These are phyloP conservation scores for Phalaenopsis aphrodite DNA, from an alignment of 106 monocot genomes.

Conservation along the genomic window DNA sequence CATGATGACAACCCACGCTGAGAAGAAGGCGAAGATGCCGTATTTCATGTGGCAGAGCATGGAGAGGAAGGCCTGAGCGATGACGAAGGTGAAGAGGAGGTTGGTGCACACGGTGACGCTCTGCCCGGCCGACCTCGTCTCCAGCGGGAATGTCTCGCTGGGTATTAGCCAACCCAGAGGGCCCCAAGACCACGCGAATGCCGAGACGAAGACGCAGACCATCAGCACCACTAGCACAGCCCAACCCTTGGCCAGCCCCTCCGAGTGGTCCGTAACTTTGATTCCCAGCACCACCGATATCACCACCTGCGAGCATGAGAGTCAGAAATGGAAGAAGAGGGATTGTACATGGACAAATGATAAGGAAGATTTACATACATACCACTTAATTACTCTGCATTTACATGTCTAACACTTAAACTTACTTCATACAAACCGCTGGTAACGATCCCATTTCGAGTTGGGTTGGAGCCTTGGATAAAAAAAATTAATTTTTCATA, in stretches of 20 bases:
- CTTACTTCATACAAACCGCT: too few relatives aligned
- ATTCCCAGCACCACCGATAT: slow-evolving; percentile 22
- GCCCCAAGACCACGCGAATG: slow-evolving; percentile 11
- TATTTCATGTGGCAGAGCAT: slow-evolving; percentile 70
- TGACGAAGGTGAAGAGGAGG: slow-evolving; percentile 76
- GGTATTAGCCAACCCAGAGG: slow-evolving; percentile 56
- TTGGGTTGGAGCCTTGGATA: too few relatives aligned
- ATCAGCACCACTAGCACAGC: slow-evolving; percentile 13
- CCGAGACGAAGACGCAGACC: slow-evolving; percentile 23
- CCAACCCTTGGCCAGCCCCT: not conserved
- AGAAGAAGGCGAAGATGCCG: slow-evolving; percentile 36
- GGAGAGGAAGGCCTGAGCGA: slow-evolving; percentile 73
- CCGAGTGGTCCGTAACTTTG: not conserved
- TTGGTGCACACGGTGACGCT: slow-evolving; percentile 65
- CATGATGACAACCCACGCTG: slow-evolving; percentile 1
- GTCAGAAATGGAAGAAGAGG: too few relatives aligned
- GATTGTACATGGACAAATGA: too few relatives aligned
- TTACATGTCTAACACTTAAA: too few relatives aligned
- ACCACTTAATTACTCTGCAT: too few relatives aligned
- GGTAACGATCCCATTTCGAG: too few relatives aligned
- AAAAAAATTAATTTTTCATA: too few relatives aligned
- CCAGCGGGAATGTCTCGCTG: slow-evolving; percentile 71
- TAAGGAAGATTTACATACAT: too few relatives aligned
- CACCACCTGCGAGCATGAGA: too few relatives aligned
- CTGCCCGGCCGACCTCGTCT: slow-evolving; percentile 57